Conservation (phyloP, 306 rosid species). For the Citrullus colocynthis region DNA sequence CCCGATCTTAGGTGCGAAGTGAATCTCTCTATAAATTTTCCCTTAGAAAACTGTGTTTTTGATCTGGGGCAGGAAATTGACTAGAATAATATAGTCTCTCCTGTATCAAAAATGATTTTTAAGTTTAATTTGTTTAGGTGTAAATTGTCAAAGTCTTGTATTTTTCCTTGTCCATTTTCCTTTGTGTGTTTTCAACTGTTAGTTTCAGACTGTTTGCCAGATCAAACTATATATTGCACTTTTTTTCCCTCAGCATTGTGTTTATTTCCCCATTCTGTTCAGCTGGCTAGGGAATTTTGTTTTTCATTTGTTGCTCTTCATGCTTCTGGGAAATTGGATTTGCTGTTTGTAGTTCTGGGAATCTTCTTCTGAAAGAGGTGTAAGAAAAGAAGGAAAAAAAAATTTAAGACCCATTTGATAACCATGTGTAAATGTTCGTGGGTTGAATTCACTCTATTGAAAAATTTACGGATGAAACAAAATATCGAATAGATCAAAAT, state of each 20-base stretch:
- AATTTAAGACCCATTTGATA: too few species aligned
- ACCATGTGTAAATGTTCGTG: too few species aligned
- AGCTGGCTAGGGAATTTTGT: background rate
- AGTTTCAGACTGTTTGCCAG: background rate
- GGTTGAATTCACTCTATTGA: too few species aligned
- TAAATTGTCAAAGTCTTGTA: slow-evolving; percentile 3
- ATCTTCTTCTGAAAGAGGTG: too few species aligned
- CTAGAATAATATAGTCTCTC: background rate
- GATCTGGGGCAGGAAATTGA: slow-evolving; percentile 23
- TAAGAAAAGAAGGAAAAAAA: too few species aligned
- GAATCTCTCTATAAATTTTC: slow-evolving; percentile 24
- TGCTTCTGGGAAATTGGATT: background rate
- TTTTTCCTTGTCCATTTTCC: background rate
- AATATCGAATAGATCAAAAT: too few species aligned
- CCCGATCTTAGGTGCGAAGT: slow-evolving; percentile 93
- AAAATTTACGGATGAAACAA: too few species aligned
- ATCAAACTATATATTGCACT: background rate
- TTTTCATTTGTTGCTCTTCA: background rate
- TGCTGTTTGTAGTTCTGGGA: background rate
- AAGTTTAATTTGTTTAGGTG: slow-evolving; percentile 1
- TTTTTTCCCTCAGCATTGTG: background rate
- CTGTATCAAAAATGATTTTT: slow-evolving; percentile 1
- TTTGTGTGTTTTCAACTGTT: background rate
- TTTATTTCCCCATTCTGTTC: background rate
- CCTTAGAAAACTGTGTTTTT: slow-evolving; percentile 12